Base-by-base conservation (phyloP, 148 eudicot genomes). In the Rhododendron ovatum region DNA sequence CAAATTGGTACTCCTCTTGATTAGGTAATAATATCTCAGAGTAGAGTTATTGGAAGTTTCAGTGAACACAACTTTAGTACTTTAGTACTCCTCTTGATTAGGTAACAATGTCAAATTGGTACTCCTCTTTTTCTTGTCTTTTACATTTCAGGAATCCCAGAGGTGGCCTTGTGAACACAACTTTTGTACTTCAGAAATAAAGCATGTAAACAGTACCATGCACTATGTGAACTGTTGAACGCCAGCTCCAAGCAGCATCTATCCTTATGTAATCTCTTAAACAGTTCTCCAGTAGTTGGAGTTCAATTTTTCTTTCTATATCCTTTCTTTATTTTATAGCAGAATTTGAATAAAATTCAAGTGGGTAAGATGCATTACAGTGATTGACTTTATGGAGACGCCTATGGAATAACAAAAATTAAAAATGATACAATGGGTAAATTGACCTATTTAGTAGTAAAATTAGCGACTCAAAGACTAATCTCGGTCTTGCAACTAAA, bases 141-240 rank as follows among this genome's bases (percentile, higher is more conserved):
- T 10, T 22, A 30, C 85, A 71, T 73, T 55, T 65, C 85, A 73
- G 30, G 43, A 48, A 73, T 73, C 45, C 41, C 37, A 43, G 59
- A 71, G 47, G 43, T 48, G 85, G 85, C 30, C 85, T 20, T 73
- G 80, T 84, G 47, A 33, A 71, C 9, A 2, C n/a, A 41, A 61
- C 51, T 82, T 82, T 5, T 18, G 33, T 51, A 53, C 41, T 11
- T 80, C 0, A 28, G 59, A 6, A 48, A 37, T 47, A 33, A 6
- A 45, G 63, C 51, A 35, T n/a, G 17, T 20, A 20, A 35, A 73
- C 47, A 84, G 28, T 73, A 73, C 26, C 80, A 33, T 73, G 47
- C 59, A 48, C 61, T 33, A 13, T 28, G 37, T 39, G 50, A 43
- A 67, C 78, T 67, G 73, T 67, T 67, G 37, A 47, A 43, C 28